Conservation (phyloP, 2,329 filamentous ascomycete species). For the Epichloe sp. region DNA sequence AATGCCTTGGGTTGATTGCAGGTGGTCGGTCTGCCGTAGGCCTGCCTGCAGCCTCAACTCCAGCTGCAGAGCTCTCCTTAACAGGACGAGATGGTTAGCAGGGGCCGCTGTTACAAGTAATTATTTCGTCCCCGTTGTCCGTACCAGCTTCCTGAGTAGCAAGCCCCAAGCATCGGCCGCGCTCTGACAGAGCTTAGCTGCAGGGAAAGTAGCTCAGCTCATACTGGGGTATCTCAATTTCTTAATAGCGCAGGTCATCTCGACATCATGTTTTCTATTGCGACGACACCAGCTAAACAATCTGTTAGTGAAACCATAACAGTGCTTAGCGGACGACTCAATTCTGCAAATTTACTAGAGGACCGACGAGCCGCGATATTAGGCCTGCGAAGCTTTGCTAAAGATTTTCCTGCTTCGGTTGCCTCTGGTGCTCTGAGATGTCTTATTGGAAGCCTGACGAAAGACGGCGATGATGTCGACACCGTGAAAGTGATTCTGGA, state of each 20-base stretch:
- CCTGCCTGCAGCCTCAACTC: too few relatives aligned
- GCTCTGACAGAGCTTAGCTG: background rate
- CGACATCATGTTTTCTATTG: conserved; percentile 47
- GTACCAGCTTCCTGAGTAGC: background rate
- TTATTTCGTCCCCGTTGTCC: too few relatives aligned
- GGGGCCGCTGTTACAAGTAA: too few relatives aligned
- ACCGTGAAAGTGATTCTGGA: conserved; percentile 92
- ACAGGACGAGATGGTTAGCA: too few relatives aligned
- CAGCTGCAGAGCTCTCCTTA: too few relatives aligned
- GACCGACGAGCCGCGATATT: conserved; percentile 88
- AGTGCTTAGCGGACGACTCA: conserved; percentile 73
- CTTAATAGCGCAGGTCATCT: conserved; percentile 18
- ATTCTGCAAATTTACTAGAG: conserved; percentile 82
- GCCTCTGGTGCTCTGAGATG: conserved; percentile 84
- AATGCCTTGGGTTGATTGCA: too few relatives aligned
- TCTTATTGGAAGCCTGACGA: conserved; percentile 71
- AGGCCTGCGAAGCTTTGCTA: conserved; percentile 87
- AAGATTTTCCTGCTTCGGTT: conserved; percentile 90
- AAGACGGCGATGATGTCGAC: conserved; percentile 89
- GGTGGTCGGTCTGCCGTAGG: too few relatives aligned
- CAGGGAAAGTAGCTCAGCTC: background rate
- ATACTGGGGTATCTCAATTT: background rate
- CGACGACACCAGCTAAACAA: conserved; percentile 78
- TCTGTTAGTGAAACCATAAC: conserved; percentile 91
- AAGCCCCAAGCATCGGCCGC: background rate